Base-by-base conservation (phyloP, 306 rosid species). In the Trifolium repens region DNA sequence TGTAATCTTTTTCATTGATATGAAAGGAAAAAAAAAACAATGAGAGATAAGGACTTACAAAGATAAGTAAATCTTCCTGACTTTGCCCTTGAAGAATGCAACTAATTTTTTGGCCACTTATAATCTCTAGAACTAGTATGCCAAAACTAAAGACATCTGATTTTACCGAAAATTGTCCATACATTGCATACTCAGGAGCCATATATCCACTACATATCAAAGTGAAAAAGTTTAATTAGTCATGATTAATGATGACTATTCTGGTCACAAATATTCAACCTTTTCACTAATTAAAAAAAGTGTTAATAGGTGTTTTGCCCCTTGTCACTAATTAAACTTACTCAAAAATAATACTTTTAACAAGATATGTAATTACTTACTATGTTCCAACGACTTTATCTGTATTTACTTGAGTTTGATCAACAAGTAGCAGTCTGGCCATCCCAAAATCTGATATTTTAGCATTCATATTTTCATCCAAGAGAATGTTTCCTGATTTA, bases 381-480 rank as follows among this genome's bases (percentile, higher is more conserved):
- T 34, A 34, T 34, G 89, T 85, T 8, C 84, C 89, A 0, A 80
- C 85, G 12, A 82, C 72, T 78, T 77, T 64, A 5, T 14, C 42
- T 1, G 90, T 88, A 60, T 71, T 70, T 8, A 17, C 82, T n/a
- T 62, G 79, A 19, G 81, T 80, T 73, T 86, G 82, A 65, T 82
- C 86, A 2, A 26, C 2, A 12, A 4, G 14, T 37, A 88, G 69
- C 2, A 86, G 34, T 46, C 64, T 76, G 57, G 87, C 87, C 34
- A 75, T 46, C 1, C 93, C 90, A 60, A 88, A 88, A 79, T 88
- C 82, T 2, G 87, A 40, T 69, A 88, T 81, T 40, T 84, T 89
- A 0, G 89, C 78, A 13, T 70, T 74, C 58, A 89, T 66, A 0
- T 82, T 62, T 7, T 5, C 73, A 15, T 89, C 89, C 47, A 89